phyloP scores from a whole-genome alignment of 2,329 filamentous ascomycete genomes.

The Tolypocladium nubicola region DNA sequence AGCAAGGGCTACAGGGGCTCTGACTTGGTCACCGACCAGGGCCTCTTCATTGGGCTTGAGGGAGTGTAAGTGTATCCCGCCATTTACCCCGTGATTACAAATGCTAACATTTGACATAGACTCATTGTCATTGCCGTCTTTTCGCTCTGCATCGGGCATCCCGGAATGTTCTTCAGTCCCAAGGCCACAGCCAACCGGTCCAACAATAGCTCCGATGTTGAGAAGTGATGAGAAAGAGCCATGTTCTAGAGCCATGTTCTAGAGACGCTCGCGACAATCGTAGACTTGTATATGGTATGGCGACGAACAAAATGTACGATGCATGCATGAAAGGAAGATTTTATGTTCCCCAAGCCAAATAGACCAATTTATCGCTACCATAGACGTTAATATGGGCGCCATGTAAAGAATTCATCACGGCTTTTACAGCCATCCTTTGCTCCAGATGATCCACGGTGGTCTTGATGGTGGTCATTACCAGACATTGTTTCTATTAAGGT shows the following conservation, averaged over 20 bases:
- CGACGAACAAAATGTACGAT: not conserved
- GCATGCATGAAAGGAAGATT: not conserved
- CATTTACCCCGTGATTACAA: not conserved
- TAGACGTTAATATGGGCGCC: not conserved
- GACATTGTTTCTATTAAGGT: not conserved
- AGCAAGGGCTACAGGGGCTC: conserved; percentile 48
- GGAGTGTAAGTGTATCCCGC: conserved; percentile 26
- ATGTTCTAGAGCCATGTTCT: too few relatives aligned
- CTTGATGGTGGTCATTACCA: not conserved
- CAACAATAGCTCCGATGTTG: not conserved
- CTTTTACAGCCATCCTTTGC: not conserved
- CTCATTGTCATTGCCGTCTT: conserved; percentile 24
- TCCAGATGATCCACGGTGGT: not conserved
- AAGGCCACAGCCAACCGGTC: not conserved
- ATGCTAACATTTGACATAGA: conserved; percentile 10
- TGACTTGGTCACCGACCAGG: conserved; percentile 38
- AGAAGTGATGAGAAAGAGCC: not conserved
- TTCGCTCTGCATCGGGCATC: conserved; percentile 26
- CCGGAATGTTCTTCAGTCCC: conserved; percentile 14
- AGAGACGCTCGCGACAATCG: not conserved
- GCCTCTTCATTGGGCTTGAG: conserved; percentile 43
- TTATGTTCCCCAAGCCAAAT: not conserved
- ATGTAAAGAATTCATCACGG: not conserved
- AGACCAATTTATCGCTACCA: not conserved
- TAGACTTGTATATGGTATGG: not conserved